Evolutionary conservation across 371 early-diverging fungal species (phyloP).

Genomic region (Fennellomyces sp.): DNA sequence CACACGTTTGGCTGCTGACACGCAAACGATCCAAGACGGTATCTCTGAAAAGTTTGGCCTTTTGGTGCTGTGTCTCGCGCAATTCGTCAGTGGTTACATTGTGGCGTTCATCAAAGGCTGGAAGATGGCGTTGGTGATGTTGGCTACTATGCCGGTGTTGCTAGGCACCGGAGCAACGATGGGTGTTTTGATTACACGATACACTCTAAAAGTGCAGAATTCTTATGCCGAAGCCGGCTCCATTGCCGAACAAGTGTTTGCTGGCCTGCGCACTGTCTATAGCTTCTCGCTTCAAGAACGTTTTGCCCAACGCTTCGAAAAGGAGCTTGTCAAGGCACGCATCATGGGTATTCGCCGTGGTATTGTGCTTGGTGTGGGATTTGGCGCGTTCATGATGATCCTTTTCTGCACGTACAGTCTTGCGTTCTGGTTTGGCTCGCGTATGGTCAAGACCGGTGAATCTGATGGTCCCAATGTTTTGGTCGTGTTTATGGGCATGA

Average conservation of each 20-base stretch:
- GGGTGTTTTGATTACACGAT: conserved; percentile 60
- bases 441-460: conserved; percentile 34
- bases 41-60: conserved; percentile 81
- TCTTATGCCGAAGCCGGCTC: conserved; percentile 81
- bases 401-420: conserved; percentile 65
- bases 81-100: conserved; percentile 40
- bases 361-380: conserved; percentile 41
- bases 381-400: conserved; percentile 57
- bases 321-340: conserved; percentile 40
- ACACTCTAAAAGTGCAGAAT: conserved; percentile 23
- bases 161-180: conserved; percentile 51
- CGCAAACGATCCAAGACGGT: conserved; percentile 78
- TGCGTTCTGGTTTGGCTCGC: conserved; percentile 74
- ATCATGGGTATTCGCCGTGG: conserved; percentile 46
- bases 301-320: conserved; percentile 60
- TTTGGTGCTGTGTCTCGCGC: conserved; percentile 36
- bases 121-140: conserved; percentile 77
- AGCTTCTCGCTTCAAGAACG: conserved; percentile 79
- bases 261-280: conserved; percentile 81
- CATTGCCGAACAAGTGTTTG: conserved; percentile 84
- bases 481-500: conserved; percentile 73
- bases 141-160: conserved; percentile 63
- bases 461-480: conserved; percentile 42
- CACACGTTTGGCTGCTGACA: conserved; percentile 71
- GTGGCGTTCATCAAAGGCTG: conserved; percentile 85